Evolutionary conservation across 257 asterid genomes (phyloP), one percentile per base, ranked within the genome.

Genomic region (Nicotiana obtusifolia): DNA sequence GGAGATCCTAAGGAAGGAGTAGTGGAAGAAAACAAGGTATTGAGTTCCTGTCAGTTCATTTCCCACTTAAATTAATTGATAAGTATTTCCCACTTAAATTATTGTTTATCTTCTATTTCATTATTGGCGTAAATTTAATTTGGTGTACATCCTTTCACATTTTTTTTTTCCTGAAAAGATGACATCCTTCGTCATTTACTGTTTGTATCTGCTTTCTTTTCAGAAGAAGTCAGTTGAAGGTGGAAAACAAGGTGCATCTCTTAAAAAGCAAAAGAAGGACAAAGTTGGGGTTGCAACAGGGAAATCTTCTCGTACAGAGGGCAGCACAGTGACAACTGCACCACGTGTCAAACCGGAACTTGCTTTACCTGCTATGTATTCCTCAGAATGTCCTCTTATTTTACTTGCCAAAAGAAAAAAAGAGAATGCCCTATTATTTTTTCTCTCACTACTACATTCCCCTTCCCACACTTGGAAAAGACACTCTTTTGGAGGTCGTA

Each of bases 301-400:
- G 81, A 96, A 94, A 91, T 92, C 93, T 85, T 85, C 95, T 81
- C 98, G 97, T 54, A 35, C 91, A 62, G 99, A 96, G 87, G 90
- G 80, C 64, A 86, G 80, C 82, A 26, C 93, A 10, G 91, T 83
- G 5, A 80, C 97, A 82, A 93, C 88, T 60, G 95, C 95, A 75
- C 97, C 99, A 5, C 94, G 95, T 65, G 99, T 93, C 64, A 94
- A 96, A 85, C 91, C 99, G 15, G 98, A 91, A 87, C 97, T 96
- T 44, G 60, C 98, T 26, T 84, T 93, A 84, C 98, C 99, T 66
- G 86, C 87, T 80, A 91, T 96, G 99, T 95, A 92, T 77, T 73
- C 22, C 22, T 73, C 78, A 73, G 8, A 52, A 14, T 52, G 19
- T 47, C 41, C 37, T 47, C 26, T 73, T 47, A 41, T 47, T n/a